Base-by-base conservation (phyloP, 1,284 basidiomycete genomes). In the Wolfiporia cocos region DNA sequence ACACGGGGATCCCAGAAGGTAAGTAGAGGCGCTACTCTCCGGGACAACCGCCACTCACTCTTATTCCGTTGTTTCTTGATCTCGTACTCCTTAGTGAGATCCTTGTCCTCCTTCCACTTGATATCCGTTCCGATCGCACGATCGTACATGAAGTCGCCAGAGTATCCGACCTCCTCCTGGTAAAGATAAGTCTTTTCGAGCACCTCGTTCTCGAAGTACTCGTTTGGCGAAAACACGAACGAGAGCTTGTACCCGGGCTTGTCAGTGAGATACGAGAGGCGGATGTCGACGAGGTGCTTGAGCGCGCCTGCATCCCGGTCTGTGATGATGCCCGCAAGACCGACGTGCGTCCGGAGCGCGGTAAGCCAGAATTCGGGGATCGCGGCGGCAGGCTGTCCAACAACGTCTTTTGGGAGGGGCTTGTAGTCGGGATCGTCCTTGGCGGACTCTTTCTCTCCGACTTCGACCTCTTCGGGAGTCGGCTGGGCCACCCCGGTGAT, bases 51-150 rank as follows among this genome's bases (percentile, higher is more conserved):
- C 18, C 18, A 49, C 81, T 47, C 58, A 94, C 92, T 92, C 77
- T 98, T 99, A 74, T 98, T 98, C 57, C 94, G 76, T 70, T 98
- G 95, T 76, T 97, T 98, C 80, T 97, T 97, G 65, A 97, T 94
- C 73, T 98, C 95, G 56, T 92, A 86, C 71, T 92, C 90, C 71
- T 94, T 93, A 42, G 94, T 98, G 47, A 98, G 73, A 69, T 99
- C 92, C 73, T 95, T 95, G 57, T 96, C 95, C 64, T 92, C 92
- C 71, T 95, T 96, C 95, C 95, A 98, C 62, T 86, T 82, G 68
- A 99, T 94, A 59, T 85, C 78, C 44, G 82, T 85, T 15, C 93
- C 94, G 58, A 89, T 81, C 42, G 94, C 92, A 52, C 81, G 85
- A 73, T 96, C 92, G 66, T 95, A 98, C 43, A 95, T 82, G 59